Conservation (phyloP, 495 filamentous ascomycete species). For the Xylaria longipes region DNA sequence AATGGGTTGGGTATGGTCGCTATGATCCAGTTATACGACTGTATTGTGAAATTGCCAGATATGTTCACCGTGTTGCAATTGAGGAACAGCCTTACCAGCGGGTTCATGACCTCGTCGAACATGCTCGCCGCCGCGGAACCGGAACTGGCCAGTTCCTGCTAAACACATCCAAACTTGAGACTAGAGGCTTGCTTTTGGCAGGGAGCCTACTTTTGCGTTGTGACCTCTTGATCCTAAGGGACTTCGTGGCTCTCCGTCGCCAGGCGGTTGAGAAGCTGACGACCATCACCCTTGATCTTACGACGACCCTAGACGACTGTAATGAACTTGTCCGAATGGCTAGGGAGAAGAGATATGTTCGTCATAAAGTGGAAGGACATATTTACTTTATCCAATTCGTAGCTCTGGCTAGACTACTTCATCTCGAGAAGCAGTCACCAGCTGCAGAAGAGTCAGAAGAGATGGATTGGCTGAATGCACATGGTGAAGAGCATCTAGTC, state of each 20-base stretch:
- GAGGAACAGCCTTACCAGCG: slow-evolving; percentile 5
- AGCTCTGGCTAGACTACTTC: neutral
- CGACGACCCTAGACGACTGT: neutral
- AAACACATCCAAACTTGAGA: neutral
- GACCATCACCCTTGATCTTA: neutral
- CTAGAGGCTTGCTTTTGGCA: neutral
- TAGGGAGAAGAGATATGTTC: neutral
- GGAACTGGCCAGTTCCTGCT: neutral
- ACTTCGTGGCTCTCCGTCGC: neutral
- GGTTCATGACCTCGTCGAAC: neutral
- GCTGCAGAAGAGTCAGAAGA: neutral
- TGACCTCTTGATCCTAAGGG: neutral
- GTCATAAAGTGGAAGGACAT: neutral
- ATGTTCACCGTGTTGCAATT: neutral
- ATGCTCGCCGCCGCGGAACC: neutral
- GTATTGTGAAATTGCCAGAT: neutral
- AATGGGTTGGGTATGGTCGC: slow-evolving; percentile 2
- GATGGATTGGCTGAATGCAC: neutral
- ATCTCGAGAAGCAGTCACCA: neutral
- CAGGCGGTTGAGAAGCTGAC: neutral
- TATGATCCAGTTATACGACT: neutral
- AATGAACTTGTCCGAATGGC: neutral
- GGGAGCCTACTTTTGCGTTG: neutral
- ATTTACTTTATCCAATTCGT: slow-evolving; percentile 5
- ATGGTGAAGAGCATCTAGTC: neutral